Percentiles rank a stretch among this genome's conserved stretches.
These are phyloP conservation scores for Blastocrithidia nonstop DNA, from an alignment of 208 protist genomes.

Conservation along the genomic window DNA sequence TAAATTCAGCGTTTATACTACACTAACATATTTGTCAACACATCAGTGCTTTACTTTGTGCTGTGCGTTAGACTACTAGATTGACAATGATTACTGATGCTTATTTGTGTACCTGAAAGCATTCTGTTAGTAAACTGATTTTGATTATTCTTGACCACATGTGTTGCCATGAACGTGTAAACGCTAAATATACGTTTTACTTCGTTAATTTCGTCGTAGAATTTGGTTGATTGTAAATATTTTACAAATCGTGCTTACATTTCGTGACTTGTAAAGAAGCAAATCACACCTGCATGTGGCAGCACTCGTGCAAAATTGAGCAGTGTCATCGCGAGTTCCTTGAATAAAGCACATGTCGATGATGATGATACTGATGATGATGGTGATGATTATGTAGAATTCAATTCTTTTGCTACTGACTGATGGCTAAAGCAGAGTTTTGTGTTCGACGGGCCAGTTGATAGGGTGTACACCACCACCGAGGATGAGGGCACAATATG, in stretches of 20 bases:
- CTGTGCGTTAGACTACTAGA: no score
- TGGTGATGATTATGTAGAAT: not conserved
- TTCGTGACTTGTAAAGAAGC: constrained; percentile 91
- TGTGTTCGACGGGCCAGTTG: constrained; percentile 30
- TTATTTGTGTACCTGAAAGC: no score
- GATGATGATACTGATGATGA: not conserved
- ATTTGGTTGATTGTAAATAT: constrained; percentile 12
- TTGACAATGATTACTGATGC: no score
- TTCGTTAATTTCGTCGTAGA: constrained; percentile 47
- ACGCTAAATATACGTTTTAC: constrained; percentile 83
- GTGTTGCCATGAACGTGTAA: no score
- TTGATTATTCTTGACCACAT: no score
- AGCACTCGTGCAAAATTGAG: constrained; percentile 81
- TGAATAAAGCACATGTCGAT: constrained; percentile 7
- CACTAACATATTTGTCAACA: no score
- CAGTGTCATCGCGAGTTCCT: constrained; percentile 53
- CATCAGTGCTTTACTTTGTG: no score
- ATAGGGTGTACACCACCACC: constrained; percentile 48
- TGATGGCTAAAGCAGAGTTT: constrained; percentile 40
- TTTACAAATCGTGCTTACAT: constrained; percentile 45
- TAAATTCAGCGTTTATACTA: no score
- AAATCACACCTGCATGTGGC: constrained; percentile 84
- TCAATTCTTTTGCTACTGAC: no score
- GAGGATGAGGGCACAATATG: constrained; percentile 79
- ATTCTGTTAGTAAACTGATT: no score